Conservation (phyloP, 306 rosid species). For the Trifolium dubium region DNA sequence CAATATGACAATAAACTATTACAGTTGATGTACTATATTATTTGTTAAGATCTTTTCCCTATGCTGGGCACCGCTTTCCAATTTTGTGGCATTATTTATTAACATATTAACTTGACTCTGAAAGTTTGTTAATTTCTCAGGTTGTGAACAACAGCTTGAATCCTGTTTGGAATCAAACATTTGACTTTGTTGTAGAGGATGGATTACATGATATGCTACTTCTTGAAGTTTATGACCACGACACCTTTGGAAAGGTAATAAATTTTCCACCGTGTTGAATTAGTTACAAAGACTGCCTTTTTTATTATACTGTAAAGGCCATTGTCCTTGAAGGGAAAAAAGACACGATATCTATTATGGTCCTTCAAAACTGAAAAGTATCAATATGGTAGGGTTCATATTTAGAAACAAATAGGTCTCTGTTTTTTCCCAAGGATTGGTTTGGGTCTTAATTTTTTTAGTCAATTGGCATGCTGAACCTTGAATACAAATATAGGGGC, state of each 20-base stretch:
- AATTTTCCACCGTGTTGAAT: neutral
- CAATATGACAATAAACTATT: neutral
- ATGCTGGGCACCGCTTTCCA: slow-evolving; percentile 23
- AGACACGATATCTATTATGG: neutral
- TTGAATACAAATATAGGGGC: slow-evolving; percentile 11
- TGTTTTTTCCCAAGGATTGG: neutral
- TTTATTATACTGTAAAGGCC: neutral
- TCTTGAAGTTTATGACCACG: slow-evolving; percentile 90
- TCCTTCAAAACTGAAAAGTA: neutral
- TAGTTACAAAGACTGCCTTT: slow-evolving; percentile 6
- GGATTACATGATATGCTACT: slow-evolving; percentile 96
- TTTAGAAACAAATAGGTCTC: neutral
- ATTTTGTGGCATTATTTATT: slow-evolving; percentile 19
- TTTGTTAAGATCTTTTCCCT: slow-evolving; percentile 12
- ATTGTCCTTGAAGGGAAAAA: neutral
- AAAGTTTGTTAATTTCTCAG: slow-evolving; percentile 51
- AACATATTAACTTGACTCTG: slow-evolving; percentile 18
- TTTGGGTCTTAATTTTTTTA: neutral
- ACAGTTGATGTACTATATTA: neutral
- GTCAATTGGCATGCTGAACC: slow-evolving; percentile 11
- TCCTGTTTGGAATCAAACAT: slow-evolving; percentile 99
- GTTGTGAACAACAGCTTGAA: slow-evolving; percentile 88
- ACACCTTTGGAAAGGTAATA: slow-evolving; percentile 95
- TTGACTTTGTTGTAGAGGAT: slow-evolving; percentile 94
- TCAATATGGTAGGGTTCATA: neutral